Conservation (phyloP, 177 flowering plant genomes). For the Telopea speciosissima region DNA sequence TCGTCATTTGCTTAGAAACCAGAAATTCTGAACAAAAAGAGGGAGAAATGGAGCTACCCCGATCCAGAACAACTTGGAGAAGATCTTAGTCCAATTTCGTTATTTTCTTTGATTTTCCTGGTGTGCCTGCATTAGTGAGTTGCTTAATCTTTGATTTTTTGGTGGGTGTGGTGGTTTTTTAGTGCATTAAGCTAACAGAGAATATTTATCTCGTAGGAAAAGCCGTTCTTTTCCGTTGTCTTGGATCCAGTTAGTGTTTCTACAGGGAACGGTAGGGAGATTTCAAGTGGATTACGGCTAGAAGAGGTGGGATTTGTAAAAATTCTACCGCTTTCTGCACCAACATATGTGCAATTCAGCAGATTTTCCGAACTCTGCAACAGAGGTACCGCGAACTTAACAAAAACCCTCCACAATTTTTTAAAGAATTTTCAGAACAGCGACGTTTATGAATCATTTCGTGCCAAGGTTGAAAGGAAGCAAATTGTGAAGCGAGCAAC, state of each 20-base stretch:
- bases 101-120: neutral
- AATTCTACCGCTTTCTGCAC: neutral
- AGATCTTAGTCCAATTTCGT: neutral
- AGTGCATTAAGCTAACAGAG: no score
- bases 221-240: no score
- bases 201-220: no score
- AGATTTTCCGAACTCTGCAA: neutral
- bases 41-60: neutral
- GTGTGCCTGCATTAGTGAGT: conserved; percentile 1
- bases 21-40: no score
- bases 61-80: neutral
- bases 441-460: no score
- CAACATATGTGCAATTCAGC: neutral
- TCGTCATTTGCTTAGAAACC: neutral
- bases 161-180: neutral
- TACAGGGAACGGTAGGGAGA: neutral
- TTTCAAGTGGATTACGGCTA: conserved; percentile 3
- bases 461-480: no score
- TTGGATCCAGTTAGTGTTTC: conserved; percentile 1
- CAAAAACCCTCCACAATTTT: neutral
- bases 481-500: neutral
- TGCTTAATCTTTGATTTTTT: neutral
- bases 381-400: neutral
- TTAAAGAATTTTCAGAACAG: neutral
- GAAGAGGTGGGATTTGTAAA: neutral